phyloP scores from a whole-genome alignment of 805 yeast species.

The Myxozyma sirexii region DNA sequence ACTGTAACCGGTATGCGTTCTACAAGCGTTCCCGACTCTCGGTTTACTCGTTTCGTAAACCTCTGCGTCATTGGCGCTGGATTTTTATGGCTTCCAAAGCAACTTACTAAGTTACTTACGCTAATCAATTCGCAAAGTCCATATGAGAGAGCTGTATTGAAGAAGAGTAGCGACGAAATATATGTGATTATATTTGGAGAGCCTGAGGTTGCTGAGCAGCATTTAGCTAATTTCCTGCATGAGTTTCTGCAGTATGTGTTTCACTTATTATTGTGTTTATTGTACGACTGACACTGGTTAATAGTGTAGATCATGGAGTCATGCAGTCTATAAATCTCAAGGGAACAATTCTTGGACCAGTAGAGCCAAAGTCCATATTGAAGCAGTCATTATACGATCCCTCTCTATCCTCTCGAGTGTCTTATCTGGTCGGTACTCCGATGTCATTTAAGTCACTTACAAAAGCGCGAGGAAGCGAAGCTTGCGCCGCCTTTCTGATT shows the following conservation, averaged over 20 bases:
- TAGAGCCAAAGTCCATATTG: conserved; percentile 10
- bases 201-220: conserved; percentile 18
- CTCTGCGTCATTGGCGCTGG: conserved; percentile 19
- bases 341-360: conserved; percentile 13
- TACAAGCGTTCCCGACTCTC: conserved; percentile 18
- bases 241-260: conserved; percentile 17
- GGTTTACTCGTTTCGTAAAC: conserved; percentile 13
- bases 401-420: conserved; percentile 8
- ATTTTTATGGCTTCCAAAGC: conserved; percentile 20
- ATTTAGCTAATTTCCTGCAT: conserved; percentile 12
- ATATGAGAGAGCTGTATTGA: conserved; percentile 12
- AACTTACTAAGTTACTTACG: conserved; percentile 9
- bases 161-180: not conserved
- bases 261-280: not conserved
- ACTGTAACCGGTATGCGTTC: conserved; percentile 17
- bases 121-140: conserved; percentile 21
- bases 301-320: conserved; percentile 23
- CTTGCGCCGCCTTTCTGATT: conserved; percentile 18
- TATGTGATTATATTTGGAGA: conserved; percentile 14
- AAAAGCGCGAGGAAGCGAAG: conserved; percentile 10
- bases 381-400: conserved; percentile 13
- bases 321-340: conserved; percentile 18
- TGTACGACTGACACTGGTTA: not conserved
- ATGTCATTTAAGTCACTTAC: conserved; percentile 14
- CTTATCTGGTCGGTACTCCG: conserved; percentile 15